phyloP scores from a whole-genome alignment of 306 rosid species.

The Arachis stenosperma region DNA sequence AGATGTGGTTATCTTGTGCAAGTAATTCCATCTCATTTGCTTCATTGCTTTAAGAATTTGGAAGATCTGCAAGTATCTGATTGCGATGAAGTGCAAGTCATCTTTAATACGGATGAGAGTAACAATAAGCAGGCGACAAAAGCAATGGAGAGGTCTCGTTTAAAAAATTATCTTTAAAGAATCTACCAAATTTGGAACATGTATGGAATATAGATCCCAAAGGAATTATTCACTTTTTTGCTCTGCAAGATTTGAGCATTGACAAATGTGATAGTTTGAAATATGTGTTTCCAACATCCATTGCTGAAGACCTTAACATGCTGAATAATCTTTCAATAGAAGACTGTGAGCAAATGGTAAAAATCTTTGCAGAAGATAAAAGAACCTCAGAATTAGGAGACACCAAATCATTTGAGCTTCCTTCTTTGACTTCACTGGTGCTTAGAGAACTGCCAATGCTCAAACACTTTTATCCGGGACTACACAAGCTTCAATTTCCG shows the following conservation, averaged over 20 bases:
- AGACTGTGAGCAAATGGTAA: not conserved
- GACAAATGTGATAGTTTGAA: not conserved
- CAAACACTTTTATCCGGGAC: not conserved
- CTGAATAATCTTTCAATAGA: not conserved
- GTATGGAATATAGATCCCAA: constrained; percentile 22
- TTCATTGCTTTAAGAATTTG: constrained; percentile 25
- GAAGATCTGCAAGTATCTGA: not conserved
- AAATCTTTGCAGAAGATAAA: constrained; percentile 10
- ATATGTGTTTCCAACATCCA: constrained; percentile 35
- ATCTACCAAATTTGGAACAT: constrained; percentile 22
- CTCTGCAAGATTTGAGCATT: not conserved
- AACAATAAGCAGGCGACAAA: not conserved
- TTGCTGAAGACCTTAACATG: not conserved
- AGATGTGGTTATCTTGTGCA: not conserved
- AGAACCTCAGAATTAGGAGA: not conserved
- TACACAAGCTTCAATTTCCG: not conserved
- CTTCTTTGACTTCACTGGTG: not conserved
- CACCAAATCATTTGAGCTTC: not conserved
- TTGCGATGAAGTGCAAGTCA: not conserved
- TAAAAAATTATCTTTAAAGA: not conserved
- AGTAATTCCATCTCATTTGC: constrained; percentile 33
- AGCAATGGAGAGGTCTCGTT: not conserved
- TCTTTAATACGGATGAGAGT: constrained; percentile 12
- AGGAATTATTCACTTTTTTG: constrained; percentile 2
- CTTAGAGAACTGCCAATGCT: not conserved